Base-by-base conservation (phyloP, 768 basidiomycete genomes). In the Dentipellis sp. region DNA sequence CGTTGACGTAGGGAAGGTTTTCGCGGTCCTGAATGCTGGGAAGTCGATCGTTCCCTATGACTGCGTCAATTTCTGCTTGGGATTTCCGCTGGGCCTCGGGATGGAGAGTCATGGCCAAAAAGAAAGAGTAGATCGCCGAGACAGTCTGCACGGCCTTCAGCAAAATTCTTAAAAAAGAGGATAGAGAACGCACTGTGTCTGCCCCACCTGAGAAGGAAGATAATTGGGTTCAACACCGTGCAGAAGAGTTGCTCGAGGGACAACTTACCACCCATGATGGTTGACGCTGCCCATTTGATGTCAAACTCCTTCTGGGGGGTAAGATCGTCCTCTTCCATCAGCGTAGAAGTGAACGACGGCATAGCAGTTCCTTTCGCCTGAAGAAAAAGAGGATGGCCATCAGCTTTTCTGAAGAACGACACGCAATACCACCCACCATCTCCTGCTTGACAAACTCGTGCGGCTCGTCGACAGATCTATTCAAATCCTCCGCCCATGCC, bases 1-100 rank as follows among this genome's bases (percentile, higher is more conserved):
- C 67, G 46, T 63, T 64, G n/a, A 69, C 11, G 57, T 69, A 69
- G 1, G 67, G 67, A 9, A 69, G 56, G n/a, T 58, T 63, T 0
- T 50, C 38, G 3, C 64, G 60, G 50, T 69, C 67, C 1, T 63
- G 46, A n/a, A 67, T 67, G 0, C 61, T 63, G 4, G 68, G 67
- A 17, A 67, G 47, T 42, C 50, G 55, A 3, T 56, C 52, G 2
- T 35, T 38, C 8, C 68, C 69, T 10, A 70, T 59, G 0, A 70
- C 59, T 0, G 52, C 12, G 35, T 68, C 67, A 3, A 71, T 50
- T 39, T 70, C 68, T 38, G 56, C 54, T 40, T 66, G 69, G 0
- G 61, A 67, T 39, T 59, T 69, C 49, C 58, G 56, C 16, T 50
- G 45, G 7, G 51, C 40, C 1, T 57, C 56, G 4, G 62, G 62